phyloP scores from a whole-genome alignment of 164 flowering plant species.

The Kalanchoe fedtschenkoi region DNA sequence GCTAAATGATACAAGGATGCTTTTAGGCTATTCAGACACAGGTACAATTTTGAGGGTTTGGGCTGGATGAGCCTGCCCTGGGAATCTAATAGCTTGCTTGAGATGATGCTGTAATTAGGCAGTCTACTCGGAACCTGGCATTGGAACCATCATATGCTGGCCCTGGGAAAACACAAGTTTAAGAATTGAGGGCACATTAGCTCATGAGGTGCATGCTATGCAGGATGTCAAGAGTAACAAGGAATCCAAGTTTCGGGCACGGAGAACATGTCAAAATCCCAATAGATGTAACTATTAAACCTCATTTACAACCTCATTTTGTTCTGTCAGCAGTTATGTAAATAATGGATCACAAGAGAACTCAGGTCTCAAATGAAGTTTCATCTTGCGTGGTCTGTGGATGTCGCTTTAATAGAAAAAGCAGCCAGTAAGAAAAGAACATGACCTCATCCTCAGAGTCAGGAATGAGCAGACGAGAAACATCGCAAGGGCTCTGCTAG shows the following conservation, averaged over 20 bases:
- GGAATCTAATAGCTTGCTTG: neutral
- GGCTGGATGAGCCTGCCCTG: too few species aligned
- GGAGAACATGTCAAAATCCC: neutral
- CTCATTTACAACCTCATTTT: too few species aligned
- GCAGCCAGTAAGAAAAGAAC: too few species aligned
- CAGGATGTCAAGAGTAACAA: neutral
- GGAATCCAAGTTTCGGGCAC: neutral
- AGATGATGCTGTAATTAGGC: neutral
- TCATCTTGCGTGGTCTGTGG: too few species aligned
- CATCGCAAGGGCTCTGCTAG: neutral
- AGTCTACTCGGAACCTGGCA: slow-evolving; percentile 10
- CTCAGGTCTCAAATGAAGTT: too few species aligned
- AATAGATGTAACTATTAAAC: too few species aligned
- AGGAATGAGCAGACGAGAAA: neutral
- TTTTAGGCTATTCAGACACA: too few species aligned
- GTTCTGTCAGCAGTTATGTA: too few species aligned
- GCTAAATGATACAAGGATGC: too few species aligned
- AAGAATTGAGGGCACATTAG: neutral
- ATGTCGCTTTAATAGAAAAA: too few species aligned
- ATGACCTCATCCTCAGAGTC: neutral
- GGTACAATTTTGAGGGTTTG: too few species aligned
- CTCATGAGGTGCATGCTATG: too few species aligned
- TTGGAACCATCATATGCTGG: slow-evolving; percentile 13
- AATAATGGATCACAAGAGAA: neutral
- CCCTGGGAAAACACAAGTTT: slow-evolving; percentile 6